Base-by-base conservation (phyloP, 495 filamentous ascomycete genomes). In the Chaetomium fimeti region DNA sequence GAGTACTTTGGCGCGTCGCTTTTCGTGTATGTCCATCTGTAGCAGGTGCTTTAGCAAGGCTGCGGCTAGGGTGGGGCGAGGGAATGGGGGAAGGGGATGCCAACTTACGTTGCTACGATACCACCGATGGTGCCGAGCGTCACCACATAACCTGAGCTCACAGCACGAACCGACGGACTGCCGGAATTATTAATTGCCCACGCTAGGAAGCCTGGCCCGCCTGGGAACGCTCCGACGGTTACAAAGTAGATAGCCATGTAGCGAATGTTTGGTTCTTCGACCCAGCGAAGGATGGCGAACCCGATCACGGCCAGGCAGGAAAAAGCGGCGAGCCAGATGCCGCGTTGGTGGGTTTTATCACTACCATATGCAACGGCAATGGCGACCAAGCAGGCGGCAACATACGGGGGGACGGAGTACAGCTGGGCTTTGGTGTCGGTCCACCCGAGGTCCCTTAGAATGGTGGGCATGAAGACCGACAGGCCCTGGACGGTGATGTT, bases 261-360 rank as follows among this genome's bases (percentile, higher is more conserved):
- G 1, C 72, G 69, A 6, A 74, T 55, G 40, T 74, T 64, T 40
- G 72, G 20, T 25, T 69, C 29, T 20, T 51, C 61, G 38, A 67
- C 64, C 71, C 69, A 73, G 56, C 72, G 63, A 20, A 72, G 62
- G 28, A 74, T 72, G 15, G 68, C 72, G 59, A 82, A 83, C 0
- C 81, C 80, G 12, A 73, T 58, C 7, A 80, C 64, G n/a, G 78
- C 80, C n/a, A 84, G 62, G 28, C 76, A 64, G 18, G 79, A 71
- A 63, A 81, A 83, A 0, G 62, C 38, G 7, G 79, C 74, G 0
- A 80, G 74, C 61, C 75, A 92, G 20, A 91, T 74, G 0, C 90
- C 92, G 29, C 88, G 81, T 71, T 84, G 79, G 29, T 79, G 77
- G 8, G 77, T 81, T 43, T 82, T 80, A 71, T 91, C 88, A 38